Evolutionary conservation across 306 rosid genomes (phyloP).

Genomic region (Gynostemma pentaphyllum): DNA sequence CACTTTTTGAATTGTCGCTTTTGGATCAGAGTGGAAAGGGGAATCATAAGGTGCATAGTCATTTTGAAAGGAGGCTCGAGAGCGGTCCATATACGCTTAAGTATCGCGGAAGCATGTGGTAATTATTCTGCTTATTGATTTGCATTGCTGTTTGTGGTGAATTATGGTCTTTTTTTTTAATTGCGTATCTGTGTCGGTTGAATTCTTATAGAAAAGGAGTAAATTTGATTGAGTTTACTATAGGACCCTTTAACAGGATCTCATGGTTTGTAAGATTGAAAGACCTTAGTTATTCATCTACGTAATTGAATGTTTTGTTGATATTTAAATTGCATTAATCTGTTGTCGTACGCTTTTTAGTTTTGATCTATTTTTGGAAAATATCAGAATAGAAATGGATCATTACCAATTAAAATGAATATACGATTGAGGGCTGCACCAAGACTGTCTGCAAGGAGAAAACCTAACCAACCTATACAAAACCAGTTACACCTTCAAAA

Average conservation of each 20-base stretch:
- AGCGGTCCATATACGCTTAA: conserved; percentile 54
- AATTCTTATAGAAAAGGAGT: not conserved
- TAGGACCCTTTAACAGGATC: not conserved
- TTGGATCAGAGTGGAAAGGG: conserved; percentile 46
- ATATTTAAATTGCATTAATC: not conserved
- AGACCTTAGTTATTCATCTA: not conserved
- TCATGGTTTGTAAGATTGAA: not conserved
- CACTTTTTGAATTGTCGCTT: conserved; percentile 43
- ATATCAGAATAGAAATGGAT: not conserved
- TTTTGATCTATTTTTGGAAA: not conserved
- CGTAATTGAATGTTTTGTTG: not conserved
- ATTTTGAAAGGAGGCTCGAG: conserved; percentile 40
- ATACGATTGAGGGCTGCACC: too few species aligned
- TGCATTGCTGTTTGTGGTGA: not conserved
- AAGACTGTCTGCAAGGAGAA: too few species aligned
- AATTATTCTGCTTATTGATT: conserved; percentile 7
- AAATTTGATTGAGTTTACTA: not conserved
- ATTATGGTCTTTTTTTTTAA: too few species aligned
- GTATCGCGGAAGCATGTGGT: conserved; percentile 66
- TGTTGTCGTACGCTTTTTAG: not conserved
- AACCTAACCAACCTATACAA: too few species aligned
- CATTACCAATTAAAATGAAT: not conserved
- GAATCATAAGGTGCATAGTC: conserved; percentile 54
- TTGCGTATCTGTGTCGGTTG: not conserved
- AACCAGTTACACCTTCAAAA: too few species aligned